Base-by-base conservation (phyloP, 306 rosid genomes). In the Nissolia schottii region DNA sequence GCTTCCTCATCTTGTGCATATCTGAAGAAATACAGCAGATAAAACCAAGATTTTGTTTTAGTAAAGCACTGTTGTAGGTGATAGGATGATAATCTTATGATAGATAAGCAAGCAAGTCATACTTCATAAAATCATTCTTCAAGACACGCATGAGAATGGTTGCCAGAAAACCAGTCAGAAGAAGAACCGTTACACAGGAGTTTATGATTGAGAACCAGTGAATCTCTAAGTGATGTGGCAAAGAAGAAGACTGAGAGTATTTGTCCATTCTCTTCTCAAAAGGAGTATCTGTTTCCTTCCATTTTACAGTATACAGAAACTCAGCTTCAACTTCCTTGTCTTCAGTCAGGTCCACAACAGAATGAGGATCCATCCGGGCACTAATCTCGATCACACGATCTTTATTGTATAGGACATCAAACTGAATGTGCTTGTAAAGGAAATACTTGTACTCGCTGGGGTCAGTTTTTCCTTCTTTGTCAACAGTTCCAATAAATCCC, bases 1-100 rank as follows among this genome's bases (percentile, higher is more conserved):
- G 97, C 93, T 86, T 90, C 98, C 81, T 93, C 98, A 71, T 93
- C 98, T 87, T 93, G 97, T 8, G 97, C 98, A 71, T 93, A 90
- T 87, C 98, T 91, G 67, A 29, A 58, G 57, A 51, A 69, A 48
- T 32, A 40, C 35, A 49, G 20, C 25, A 58, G 51, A 79, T 16
- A 63, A 25, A 15, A n/a, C n/a, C n/a, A n/a, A n/a, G n/a, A n/a
- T n/a, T n/a, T n/a, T n/a, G n/a, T 10, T 46, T 35, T 13, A 51
- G 45, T 19, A 67, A 16, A 51, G 27, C 35, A 31, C 23, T 22
- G 32, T 61, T 19, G 27, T 7, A 45, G 12, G 64, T 38, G 12
- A n/a, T 38, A 28, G 7, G 15, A 64, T 67, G 70, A 80, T 24
- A 25, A 70, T 41, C 9, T 16, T 28, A 41, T n/a, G 55, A 57